These are phyloP conservation scores for Vanrija humicola DNA, from an alignment of 1,284 basidiomycete species.

Conservation along the genomic window DNA sequence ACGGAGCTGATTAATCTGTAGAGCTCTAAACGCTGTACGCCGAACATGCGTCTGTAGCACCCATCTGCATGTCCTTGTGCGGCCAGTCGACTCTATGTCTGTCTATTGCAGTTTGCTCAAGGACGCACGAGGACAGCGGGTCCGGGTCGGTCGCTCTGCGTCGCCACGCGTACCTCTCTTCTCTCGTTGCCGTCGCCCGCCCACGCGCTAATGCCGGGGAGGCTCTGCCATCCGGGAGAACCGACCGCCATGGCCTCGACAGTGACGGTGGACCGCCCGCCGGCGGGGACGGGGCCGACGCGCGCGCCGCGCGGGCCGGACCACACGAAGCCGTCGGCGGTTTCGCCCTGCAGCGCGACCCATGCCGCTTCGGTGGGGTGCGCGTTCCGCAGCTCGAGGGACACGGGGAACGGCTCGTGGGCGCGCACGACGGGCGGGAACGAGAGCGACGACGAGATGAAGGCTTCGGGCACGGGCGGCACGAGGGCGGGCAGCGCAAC, in stretches of 20 bases:
- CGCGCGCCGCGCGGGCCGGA: constrained; percentile 27
- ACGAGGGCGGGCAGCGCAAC: constrained; percentile 28
- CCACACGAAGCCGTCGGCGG: constrained; percentile 45
- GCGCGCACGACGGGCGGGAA: constrained; percentile 17
- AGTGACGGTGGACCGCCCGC: constrained; percentile 13
- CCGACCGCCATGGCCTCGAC: constrained; percentile 30
- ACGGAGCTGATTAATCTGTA: too few relatives aligned
- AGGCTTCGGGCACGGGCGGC: constrained; percentile 28
- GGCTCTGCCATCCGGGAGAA: constrained; percentile 26
- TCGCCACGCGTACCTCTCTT: constrained; percentile 28
- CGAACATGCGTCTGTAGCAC: too few relatives aligned
- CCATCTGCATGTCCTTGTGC: too few relatives aligned
- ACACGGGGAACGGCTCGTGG: constrained; percentile 31
- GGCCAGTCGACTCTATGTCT: background rate
- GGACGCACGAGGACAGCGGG: constrained; percentile 14
- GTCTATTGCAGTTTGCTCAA: too few relatives aligned
- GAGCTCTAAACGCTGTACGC: too few relatives aligned
- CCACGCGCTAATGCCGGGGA: constrained; percentile 36
- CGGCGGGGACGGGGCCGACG: constrained; percentile 26
- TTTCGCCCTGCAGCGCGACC: constrained; percentile 31
- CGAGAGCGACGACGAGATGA: constrained; percentile 22
- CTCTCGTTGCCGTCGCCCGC: constrained; percentile 30
- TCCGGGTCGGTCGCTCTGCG: constrained; percentile 4
- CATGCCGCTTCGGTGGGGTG: constrained; percentile 31
- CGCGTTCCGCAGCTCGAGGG: constrained; percentile 34